Evolutionary conservation across 2,329 filamentous ascomycete genomes (phyloP).

Genomic region (Pezicula carpinea): DNA sequence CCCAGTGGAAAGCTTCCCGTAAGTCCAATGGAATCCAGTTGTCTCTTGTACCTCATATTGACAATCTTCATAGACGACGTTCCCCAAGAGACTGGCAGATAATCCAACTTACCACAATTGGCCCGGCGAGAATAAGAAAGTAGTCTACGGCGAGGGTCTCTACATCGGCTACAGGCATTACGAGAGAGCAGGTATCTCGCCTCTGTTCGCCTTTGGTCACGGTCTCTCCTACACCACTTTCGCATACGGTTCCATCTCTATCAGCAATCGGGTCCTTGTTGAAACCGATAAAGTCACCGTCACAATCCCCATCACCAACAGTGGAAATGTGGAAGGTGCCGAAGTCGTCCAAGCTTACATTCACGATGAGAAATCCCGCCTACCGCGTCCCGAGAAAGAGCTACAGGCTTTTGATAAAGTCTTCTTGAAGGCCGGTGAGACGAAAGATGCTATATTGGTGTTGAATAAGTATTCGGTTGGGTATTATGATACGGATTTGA

Average conservation of each 20-base stretch:
- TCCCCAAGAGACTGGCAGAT: conserved; percentile 59
- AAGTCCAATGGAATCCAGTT: conserved; percentile 6
- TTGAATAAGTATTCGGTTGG: conserved; percentile 44
- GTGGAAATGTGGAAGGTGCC: conserved; percentile 49
- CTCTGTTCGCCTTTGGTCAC: conserved; percentile 69
- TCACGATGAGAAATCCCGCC: conserved; percentile 54
- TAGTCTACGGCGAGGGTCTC: conserved; percentile 67
- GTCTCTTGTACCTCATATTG: background rate
- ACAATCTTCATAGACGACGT: conserved; percentile 46
- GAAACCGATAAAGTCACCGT: conserved; percentile 29
- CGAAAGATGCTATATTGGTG: conserved; percentile 33
- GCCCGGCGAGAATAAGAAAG: conserved; percentile 64
- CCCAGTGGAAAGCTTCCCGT: conserved; percentile 63
- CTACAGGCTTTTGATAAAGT: conserved; percentile 66
- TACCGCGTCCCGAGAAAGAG: conserved; percentile 67
- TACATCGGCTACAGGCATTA: conserved; percentile 73
- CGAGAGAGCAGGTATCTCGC: conserved; percentile 54
- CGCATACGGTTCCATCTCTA: conserved; percentile 52
- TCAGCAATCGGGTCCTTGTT: conserved; percentile 38
- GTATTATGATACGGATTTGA: conserved; percentile 58
- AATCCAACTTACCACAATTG: conserved; percentile 70
- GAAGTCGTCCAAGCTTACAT: conserved; percentile 68
- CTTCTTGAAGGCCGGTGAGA: conserved; percentile 48
- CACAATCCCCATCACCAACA: conserved; percentile 53
- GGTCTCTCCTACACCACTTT: conserved; percentile 71